These are phyloP conservation scores for Kluyveromyces sp. DNA, from an alignment of 1,139 yeast genomes.

Conservation along the genomic window DNA sequence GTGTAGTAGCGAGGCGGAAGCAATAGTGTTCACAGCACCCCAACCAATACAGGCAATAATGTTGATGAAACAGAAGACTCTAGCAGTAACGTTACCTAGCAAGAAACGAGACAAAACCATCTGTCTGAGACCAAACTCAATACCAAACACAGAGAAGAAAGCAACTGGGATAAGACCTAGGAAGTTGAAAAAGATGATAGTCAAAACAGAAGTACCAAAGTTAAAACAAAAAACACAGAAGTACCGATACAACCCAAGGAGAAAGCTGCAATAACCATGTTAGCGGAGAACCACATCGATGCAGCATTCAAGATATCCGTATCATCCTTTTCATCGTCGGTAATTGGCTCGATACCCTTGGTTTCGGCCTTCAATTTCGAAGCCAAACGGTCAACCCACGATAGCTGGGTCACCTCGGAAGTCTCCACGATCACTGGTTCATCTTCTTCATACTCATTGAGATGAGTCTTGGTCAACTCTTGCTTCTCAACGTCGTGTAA, in stretches of 20 bases:
- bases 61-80: slow-evolving; percentile 72
- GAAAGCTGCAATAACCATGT: slow-evolving; percentile 78
- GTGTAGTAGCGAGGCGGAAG: slow-evolving; percentile 77
- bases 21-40: slow-evolving; percentile 91
- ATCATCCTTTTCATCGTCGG: slow-evolving; percentile 42
- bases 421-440: slow-evolving; percentile 11
- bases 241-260: slow-evolving; percentile 78
- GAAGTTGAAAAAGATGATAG: slow-evolving; percentile 62
- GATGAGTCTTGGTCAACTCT: slow-evolving; percentile 6
- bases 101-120: slow-evolving; percentile 75
- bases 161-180: slow-evolving; percentile 78
- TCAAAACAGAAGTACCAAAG: slow-evolving; percentile 58
- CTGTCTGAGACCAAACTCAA: slow-evolving; percentile 80
- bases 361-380: slow-evolving; percentile 37
- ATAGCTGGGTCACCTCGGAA: slow-evolving; percentile 13
- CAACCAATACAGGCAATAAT: slow-evolving; percentile 88
- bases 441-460: slow-evolving; percentile 9
- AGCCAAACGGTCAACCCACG: slow-evolving; percentile 31
- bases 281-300: slow-evolving; percentile 90
- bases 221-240: slow-evolving; percentile 38
- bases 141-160: slow-evolving; percentile 75
- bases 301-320: slow-evolving; percentile 61
- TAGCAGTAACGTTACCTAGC: slow-evolving; percentile 66
- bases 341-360: slow-evolving; percentile 42
- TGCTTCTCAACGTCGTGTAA: slow-evolving; percentile 10